Evolutionary conservation across 2,329 filamentous ascomycete genomes (phyloP).

Genomic region (Verruconis gallopava): DNA sequence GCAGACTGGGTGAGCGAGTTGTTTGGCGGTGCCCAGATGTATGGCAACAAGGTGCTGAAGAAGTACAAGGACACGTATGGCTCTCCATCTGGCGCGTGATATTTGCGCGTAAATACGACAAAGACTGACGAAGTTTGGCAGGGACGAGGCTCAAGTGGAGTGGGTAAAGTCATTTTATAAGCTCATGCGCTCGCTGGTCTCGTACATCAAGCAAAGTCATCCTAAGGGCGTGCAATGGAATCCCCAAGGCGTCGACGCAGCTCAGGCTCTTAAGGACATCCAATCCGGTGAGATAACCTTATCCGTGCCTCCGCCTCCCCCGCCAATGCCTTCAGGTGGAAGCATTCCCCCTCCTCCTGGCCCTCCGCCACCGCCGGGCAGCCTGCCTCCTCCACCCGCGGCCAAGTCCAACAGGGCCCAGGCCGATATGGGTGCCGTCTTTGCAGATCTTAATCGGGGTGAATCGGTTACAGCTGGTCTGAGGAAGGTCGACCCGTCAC

Average conservation of each 20-base stretch:
- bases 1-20: slow-evolving; percentile 76
- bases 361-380: slow-evolving; percentile 57
- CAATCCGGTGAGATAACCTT: slow-evolving; percentile 30
- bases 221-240: slow-evolving; percentile 78
- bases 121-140: too few species aligned
- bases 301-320: slow-evolving; percentile 36
- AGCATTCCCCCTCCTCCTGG: slow-evolving; percentile 42
- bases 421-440: slow-evolving; percentile 70
- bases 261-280: slow-evolving; percentile 52
- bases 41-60: slow-evolving; percentile 85
- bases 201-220: slow-evolving; percentile 77
- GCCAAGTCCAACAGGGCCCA: slow-evolving; percentile 30
- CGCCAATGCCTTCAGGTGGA: slow-evolving; percentile 39
- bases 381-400: slow-evolving; percentile 48
- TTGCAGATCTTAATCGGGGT: slow-evolving; percentile 82
- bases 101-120: background rate
- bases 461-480: slow-evolving; percentile 76
- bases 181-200: slow-evolving; percentile 70
- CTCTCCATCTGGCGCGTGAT: too few species aligned
- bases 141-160: slow-evolving; percentile 67
- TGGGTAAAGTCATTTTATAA: slow-evolving; percentile 91
- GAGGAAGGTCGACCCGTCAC: slow-evolving; percentile 82
- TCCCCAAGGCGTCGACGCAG: slow-evolving; percentile 56
- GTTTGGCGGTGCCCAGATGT: slow-evolving; percentile 77
- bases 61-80: slow-evolving; percentile 70